Conservation (phyloP, 2,329 filamentous ascomycete genomes). For the Mycosphaerelloides madeirae region DNA sequence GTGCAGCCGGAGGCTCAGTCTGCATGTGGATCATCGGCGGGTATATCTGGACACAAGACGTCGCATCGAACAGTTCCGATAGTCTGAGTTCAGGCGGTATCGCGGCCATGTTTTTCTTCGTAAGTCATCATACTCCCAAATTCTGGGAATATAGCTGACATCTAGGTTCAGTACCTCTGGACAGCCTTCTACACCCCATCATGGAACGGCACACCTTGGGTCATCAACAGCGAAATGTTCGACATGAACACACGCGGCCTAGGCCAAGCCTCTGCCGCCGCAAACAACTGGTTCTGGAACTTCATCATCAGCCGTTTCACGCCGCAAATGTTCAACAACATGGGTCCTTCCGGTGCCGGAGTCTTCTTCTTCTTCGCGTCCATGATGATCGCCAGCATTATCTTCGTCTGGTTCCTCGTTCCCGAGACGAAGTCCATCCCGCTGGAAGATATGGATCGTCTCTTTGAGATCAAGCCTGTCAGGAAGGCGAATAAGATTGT, state of each 20-base stretch:
- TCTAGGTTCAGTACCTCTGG: slow-evolving; percentile 53
- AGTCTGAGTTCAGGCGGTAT: slow-evolving; percentile 48
- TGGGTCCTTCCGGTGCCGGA: slow-evolving; percentile 38
- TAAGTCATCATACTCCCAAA: neutral
- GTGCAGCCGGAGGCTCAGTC: slow-evolving; percentile 57
- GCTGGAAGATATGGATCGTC: slow-evolving; percentile 44
- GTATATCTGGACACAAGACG: slow-evolving; percentile 45
- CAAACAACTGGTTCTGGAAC: slow-evolving; percentile 57
- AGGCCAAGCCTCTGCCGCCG: slow-evolving; percentile 65
- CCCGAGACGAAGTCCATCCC: slow-evolving; percentile 43
- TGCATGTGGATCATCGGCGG: slow-evolving; percentile 63
- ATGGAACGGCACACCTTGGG: slow-evolving; percentile 59
- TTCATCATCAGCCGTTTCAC: slow-evolving; percentile 66
- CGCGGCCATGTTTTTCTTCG: slow-evolving; percentile 63
- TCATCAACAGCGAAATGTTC: slow-evolving; percentile 70
- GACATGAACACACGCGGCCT: slow-evolving; percentile 63
- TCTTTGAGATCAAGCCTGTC: slow-evolving; percentile 43
- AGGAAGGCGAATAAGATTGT: slow-evolving; percentile 38
- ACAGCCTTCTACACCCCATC: slow-evolving; percentile 60
- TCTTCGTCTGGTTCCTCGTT: slow-evolving; percentile 44
- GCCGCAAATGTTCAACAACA: slow-evolving; percentile 54
- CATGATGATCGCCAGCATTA: slow-evolving; percentile 42
- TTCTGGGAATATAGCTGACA: neutral
- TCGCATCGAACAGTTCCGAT: slow-evolving; percentile 40
- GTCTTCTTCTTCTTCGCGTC: slow-evolving; percentile 45